Evolutionary conservation across 2,329 filamentous ascomycete species (phyloP), one percentile per base, ranked within the genome.

Genomic region (Aspergillus niger): DNA sequence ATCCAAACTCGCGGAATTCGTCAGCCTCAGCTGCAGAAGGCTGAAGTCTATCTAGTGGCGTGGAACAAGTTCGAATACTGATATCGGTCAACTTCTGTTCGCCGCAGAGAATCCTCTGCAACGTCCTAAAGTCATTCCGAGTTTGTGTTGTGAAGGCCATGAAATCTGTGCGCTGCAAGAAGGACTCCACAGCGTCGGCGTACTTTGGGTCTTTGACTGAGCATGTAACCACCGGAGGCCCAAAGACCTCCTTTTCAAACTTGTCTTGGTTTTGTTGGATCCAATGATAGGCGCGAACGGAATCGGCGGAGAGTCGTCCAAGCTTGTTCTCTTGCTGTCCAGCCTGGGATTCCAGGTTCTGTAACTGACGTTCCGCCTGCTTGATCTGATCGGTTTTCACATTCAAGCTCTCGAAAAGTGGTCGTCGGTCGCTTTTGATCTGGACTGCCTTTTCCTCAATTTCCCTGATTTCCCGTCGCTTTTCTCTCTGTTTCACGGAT

Each of bases 191-290:
- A 11, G 81, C 81, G 67, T 85, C 77, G 10, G 85, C 85, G 72
- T 90, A 91, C 57, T 80, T 83, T 38, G 86, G 82, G 67, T 96
- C 86, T 66, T 89, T 92, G 56, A 97, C 80, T 0, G 89, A 90
- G 75, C 92, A 97, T 60, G 85, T 89, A 32, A 97, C 80, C 70
- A 95, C 85, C 0, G 93, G 88, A 5, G 93, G 93, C 0, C 91
- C 92, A 71, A 90, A 92, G 4, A 97, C 88, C 60, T 89, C 83
- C 65, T 89, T 86, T 70, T 90, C 85, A 65, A 97, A 95, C 52
- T 84, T 76, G 57, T 83, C 72, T 61, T 83, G 83, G 72, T 99
- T 87, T 2, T 86, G 75, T 70, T 91, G 84, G 55, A 98, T 83
- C 93, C 94, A 99, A 44, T 88, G 82, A 87, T 91, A 97, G 2